Percentiles rank a stretch among this genome's conserved stretches.
Evolutionary conservation across 345 rosid species (phyloP).

Genomic region (Populus davidiana): DNA sequence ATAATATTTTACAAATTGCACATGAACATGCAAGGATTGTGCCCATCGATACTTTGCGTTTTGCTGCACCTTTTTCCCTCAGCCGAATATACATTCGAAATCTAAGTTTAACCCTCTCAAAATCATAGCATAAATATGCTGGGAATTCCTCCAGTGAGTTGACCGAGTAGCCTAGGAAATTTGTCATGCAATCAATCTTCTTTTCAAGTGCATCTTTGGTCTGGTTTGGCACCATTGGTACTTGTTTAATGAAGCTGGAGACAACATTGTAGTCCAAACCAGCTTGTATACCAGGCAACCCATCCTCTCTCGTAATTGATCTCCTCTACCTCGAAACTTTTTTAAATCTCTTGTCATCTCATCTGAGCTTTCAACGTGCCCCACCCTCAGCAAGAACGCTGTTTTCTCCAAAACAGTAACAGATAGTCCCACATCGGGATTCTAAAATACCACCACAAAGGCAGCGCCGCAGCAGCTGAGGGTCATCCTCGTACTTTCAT

Average conservation of each 20-base stretch:
- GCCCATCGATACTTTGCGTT: slow-evolving; percentile 15
- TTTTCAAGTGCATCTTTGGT: slow-evolving; percentile 56
- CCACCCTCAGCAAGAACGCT: slow-evolving; percentile 60
- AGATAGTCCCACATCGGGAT: no score
- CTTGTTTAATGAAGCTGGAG: slow-evolving; percentile 49
- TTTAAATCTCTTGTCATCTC: slow-evolving; percentile 68
- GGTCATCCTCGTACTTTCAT: no score
- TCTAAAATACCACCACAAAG: no score
- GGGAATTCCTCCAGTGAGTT: slow-evolving; percentile 56
- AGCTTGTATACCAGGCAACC: slow-evolving; percentile 67
- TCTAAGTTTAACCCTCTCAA: slow-evolving; percentile 23
- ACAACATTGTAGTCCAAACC: slow-evolving; percentile 57
- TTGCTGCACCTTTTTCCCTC: slow-evolving; percentile 21
- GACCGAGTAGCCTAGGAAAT: slow-evolving; percentile 54
- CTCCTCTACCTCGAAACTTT: slow-evolving; percentile 77
- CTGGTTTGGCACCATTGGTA: slow-evolving; percentile 72
- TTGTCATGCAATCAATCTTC: slow-evolving; percentile 59
- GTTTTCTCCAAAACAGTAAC: slow-evolving; percentile 36
- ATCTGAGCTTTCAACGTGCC: slow-evolving; percentile 74
- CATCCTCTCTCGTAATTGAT: slow-evolving; percentile 83
- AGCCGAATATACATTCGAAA: slow-evolving; percentile 26
- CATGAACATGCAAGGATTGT: slow-evolving; percentile 69
- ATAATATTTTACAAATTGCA: slow-evolving; percentile 60
- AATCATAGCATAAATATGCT: slow-evolving; percentile 28
- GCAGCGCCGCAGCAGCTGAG: no score